Conservation (phyloP, 306 rosid species). For the Gastrolobium villosum region DNA sequence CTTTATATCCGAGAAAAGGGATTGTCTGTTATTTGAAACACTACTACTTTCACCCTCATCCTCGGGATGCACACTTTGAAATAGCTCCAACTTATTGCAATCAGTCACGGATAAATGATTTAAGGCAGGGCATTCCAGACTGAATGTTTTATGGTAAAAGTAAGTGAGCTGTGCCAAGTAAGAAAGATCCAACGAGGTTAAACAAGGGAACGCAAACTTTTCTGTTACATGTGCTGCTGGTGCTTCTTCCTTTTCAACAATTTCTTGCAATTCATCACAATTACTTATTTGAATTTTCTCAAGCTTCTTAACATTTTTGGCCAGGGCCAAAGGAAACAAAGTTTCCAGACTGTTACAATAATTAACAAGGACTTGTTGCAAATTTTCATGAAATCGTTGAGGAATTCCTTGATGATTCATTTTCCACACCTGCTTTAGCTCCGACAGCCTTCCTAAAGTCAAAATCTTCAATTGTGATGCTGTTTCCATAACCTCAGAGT, state of each 20-base stretch:
- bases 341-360: background rate
- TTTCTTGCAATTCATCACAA: background rate
- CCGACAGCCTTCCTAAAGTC: background rate
- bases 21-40: no score
- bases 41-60: no score
- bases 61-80: no score
- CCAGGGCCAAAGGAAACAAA: background rate
- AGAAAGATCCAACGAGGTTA: background rate
- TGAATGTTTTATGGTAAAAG: background rate
- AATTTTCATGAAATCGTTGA: conserved; percentile 1
- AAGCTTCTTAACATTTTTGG: conserved; percentile 4
- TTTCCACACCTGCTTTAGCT: conserved; percentile 6
- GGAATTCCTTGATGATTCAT: background rate
- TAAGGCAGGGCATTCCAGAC: no score
- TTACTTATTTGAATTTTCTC: accelerated
- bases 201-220: background rate
- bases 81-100: no score
- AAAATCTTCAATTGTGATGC: conserved; percentile 12
- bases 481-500: background rate
- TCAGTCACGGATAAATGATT: no score
- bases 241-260: background rate
- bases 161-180: background rate
- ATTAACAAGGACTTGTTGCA: background rate
- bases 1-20: no score
- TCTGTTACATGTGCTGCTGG: no score